These are phyloP conservation scores for Xylariaceae sp. DNA, from an alignment of 2,329 filamentous ascomycete species.

Conservation along the genomic window DNA sequence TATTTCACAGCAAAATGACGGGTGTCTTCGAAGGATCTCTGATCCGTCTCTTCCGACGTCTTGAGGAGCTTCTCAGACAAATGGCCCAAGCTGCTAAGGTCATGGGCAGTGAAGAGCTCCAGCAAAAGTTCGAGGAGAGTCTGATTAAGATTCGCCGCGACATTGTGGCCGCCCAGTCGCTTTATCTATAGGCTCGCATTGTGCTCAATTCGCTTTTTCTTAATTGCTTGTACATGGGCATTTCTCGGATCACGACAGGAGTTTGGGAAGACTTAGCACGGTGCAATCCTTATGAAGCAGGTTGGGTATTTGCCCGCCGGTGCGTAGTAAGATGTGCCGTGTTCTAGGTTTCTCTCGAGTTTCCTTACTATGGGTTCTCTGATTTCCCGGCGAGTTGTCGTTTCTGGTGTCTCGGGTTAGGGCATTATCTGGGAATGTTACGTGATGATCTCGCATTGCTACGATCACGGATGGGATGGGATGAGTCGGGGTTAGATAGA, in stretches of 20 bases:
- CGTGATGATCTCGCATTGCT: background rate
- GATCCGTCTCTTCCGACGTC: slow-evolving; percentile 89
- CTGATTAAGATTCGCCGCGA: slow-evolving; percentile 83
- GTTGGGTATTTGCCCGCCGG: slow-evolving; percentile 5
- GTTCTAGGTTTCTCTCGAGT: slow-evolving; percentile 1
- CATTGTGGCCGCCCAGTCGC: slow-evolving; percentile 88
- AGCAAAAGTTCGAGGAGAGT: slow-evolving; percentile 84
- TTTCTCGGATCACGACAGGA: slow-evolving; percentile 10
- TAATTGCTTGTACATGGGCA: background rate
- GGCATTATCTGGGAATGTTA: too few relatives aligned
- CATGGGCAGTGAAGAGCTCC: slow-evolving; percentile 94
- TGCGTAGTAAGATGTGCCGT: slow-evolving; percentile 17
- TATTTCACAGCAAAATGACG: slow-evolving; percentile 79
- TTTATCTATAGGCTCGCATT: slow-evolving; percentile 63
- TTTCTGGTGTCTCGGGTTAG: too few relatives aligned
- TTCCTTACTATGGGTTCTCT: too few relatives aligned
- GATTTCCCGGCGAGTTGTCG: too few relatives aligned
- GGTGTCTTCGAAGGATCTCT: slow-evolving; percentile 95
- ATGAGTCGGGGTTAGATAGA: slow-evolving; percentile 22
- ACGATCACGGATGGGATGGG: background rate
- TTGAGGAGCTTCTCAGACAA: slow-evolving; percentile 90
- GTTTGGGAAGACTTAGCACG: slow-evolving; percentile 3
- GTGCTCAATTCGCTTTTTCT: too few relatives aligned
- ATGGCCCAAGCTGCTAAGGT: slow-evolving; percentile 95
- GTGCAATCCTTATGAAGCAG: slow-evolving; percentile 17